phyloP scores from a whole-genome alignment of 1,284 basidiomycete genomes.

The Boletus subluridellus region DNA sequence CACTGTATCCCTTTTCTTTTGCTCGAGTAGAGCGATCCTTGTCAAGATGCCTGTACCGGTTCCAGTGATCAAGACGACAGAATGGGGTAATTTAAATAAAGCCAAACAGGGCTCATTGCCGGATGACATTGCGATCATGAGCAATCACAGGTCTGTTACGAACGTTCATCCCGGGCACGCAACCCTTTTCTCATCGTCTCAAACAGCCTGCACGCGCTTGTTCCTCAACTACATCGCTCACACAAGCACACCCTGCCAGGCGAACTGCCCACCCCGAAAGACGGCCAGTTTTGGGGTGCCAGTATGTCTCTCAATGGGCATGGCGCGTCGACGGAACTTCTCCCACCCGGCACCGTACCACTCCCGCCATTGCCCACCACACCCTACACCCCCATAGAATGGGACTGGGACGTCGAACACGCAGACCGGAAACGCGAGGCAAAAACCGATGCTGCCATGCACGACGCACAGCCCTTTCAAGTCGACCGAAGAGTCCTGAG shows the following conservation, averaged over 20 bases:
- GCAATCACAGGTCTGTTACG: conserved; percentile 21
- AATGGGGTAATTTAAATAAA: conserved; percentile 22
- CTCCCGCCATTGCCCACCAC: conserved; percentile 11
- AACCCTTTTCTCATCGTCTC: not conserved
- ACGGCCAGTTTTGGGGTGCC: conserved; percentile 4
- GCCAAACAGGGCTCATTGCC: conserved; percentile 28
- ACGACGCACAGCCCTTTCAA: conserved; percentile 61
- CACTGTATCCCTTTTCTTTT: too few relatives aligned
- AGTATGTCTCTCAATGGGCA: conserved; percentile 14
- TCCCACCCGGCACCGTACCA: conserved; percentile 23
- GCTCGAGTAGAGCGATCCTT: not conserved
- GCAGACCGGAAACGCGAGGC: conserved; percentile 60
- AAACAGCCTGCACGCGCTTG: not conserved
- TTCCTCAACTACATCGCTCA: not conserved
- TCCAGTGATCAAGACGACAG: conserved; percentile 2
- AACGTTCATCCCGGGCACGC: conserved; percentile 7
- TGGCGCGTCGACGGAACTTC: not conserved
- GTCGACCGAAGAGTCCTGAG: conserved; percentile 68
- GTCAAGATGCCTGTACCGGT: conserved; percentile 22
- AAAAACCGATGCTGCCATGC: conserved; percentile 54
- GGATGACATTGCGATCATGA: conserved; percentile 12
- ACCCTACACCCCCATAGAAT: conserved; percentile 38
- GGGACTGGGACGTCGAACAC: conserved; percentile 68
- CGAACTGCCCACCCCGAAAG: conserved; percentile 1
- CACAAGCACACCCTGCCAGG: not conserved